Base-by-base conservation (phyloP, 352 stramenopile genomes). In the Globisporangium solare region DNA sequence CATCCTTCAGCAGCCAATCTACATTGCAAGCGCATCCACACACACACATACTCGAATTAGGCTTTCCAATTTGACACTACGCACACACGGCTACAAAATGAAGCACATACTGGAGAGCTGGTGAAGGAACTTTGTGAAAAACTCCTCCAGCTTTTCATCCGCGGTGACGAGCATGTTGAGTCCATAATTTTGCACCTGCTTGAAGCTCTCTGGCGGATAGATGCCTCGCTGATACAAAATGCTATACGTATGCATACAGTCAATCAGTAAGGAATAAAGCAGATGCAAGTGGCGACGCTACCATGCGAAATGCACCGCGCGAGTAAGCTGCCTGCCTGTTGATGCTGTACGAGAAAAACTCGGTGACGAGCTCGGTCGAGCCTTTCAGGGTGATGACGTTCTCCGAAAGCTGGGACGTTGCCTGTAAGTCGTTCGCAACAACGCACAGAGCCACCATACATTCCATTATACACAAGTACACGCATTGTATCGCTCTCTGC, bases 271-370 rank as follows among this genome's bases (percentile, higher is more conserved):
- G n/a, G n/a, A n/a, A n/a, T n/a, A n/a, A n/a, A n/a, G 54, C 24
- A 11, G 8, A 55, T 21, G 43, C 35, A 49, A 52, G 41, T 0
- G 21, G 15, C 11, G 57, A 51, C 49, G 31, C 13, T n/a, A 17
- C 51, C 27, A 35, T 35, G 27, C 27, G 27, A 3, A 11, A 35
- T 35, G 27, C 27, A 35, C 7, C 27, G 10, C 6, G 27, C 27
- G 27, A 35, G 27, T 8, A 8, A 35, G 27, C 27, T 11, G 22
- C 52, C 37, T 68, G 95, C 87, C 79, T 96, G 84, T 99, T 99
- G 75, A 99, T 99, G 56, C 92, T 94, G 65, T 97, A 99, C 55
- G 97, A 97, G 83, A 99, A 99, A 71, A 99, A 99, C 76, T 99
- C 97, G 0, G 95, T 97, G 47, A 99, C 97, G 46, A 99, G 98